phyloP scores from a whole-genome alignment of 2,329 filamentous ascomycete genomes.

The Uncinocarpus reesii region DNA sequence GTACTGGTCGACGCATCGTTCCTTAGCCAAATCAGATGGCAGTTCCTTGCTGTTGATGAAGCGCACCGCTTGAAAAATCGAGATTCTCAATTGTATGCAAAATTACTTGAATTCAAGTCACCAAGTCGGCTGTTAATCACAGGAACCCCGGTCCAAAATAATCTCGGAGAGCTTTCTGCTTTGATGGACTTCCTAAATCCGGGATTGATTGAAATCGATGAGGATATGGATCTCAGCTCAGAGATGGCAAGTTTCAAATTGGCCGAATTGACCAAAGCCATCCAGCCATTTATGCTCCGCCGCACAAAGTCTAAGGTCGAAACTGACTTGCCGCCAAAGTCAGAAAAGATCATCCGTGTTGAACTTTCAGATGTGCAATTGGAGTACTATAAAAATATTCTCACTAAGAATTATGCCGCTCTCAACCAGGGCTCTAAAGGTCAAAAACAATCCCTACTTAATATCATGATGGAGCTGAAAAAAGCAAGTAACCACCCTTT shows the following conservation, averaged over 20 bases:
- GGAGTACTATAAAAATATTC: conserved; percentile 97
- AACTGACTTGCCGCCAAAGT: conserved; percentile 90
- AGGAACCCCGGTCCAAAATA: conserved; percentile 95
- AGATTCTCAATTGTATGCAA: conserved; percentile 84
- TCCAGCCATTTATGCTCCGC: conserved; percentile 88
- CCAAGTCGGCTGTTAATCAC: conserved; percentile 89
- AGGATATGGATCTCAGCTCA: conserved; percentile 74
- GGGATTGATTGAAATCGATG: conserved; percentile 82
- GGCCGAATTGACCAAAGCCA: conserved; percentile 69
- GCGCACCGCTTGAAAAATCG: conserved; percentile 94
- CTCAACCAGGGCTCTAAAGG: conserved; percentile 82
- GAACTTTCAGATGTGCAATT: conserved; percentile 92
- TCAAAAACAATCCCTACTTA: conserved; percentile 87
- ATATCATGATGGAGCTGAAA: conserved; percentile 99
- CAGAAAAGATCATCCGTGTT: conserved; percentile 96
- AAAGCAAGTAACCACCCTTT: conserved; percentile 98
- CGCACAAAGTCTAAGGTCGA: conserved; percentile 97
- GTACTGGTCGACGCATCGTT: conserved; percentile 78
- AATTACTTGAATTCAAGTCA: conserved; percentile 73
- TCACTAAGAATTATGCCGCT: conserved; percentile 91
- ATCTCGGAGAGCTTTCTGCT: conserved; percentile 80
- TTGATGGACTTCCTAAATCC: conserved; percentile 95
- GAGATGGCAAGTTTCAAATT: conserved; percentile 80
- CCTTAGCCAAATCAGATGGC: conserved; percentile 87
- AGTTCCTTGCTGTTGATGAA: conserved; percentile 91